Conservation (phyloP, 2,329 filamentous ascomycete species). For the Rhytidhysteron rufulum region DNA sequence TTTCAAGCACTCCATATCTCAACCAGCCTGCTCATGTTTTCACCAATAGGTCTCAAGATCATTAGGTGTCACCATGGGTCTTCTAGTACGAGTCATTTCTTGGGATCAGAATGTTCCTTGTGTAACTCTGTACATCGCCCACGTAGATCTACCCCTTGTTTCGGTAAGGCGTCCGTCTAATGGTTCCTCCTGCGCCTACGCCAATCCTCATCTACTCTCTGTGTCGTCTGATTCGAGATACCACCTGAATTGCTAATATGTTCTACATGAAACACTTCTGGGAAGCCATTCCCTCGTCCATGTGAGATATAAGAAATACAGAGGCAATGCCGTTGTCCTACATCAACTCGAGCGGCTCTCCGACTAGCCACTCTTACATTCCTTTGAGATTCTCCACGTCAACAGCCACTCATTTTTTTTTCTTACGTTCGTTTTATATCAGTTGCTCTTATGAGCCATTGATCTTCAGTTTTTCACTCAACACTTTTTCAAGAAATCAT, state of each 20-base stretch:
- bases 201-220: conserved; percentile 20
- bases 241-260: conserved; percentile 16
- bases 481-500: conserved; percentile 19
- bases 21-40: neutral
- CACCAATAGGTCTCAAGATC: neutral
- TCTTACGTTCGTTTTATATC: conserved; percentile 12
- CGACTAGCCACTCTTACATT: conserved; percentile 23
- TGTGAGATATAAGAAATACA: conserved; percentile 19
- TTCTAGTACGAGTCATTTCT: neutral
- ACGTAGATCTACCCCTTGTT: conserved; percentile 6
- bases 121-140: neutral
- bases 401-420: conserved; percentile 11
- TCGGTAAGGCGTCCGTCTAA: conserved; percentile 18
- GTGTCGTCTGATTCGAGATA: conserved; percentile 18
- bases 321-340: conserved; percentile 4
- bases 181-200: conserved; percentile 14
- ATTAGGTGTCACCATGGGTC: neutral
- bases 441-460: conserved; percentile 12
- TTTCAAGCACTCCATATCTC: too few relatives aligned
- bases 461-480: conserved; percentile 10
- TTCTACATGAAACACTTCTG: conserved; percentile 18
- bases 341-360: conserved; percentile 9
- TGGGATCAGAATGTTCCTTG: neutral
- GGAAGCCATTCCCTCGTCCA: conserved; percentile 7
- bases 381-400: conserved; percentile 15